Evolutionary conservation across 805 yeast genomes (phyloP).

Genomic region (Priceomyces carsonii): DNA sequence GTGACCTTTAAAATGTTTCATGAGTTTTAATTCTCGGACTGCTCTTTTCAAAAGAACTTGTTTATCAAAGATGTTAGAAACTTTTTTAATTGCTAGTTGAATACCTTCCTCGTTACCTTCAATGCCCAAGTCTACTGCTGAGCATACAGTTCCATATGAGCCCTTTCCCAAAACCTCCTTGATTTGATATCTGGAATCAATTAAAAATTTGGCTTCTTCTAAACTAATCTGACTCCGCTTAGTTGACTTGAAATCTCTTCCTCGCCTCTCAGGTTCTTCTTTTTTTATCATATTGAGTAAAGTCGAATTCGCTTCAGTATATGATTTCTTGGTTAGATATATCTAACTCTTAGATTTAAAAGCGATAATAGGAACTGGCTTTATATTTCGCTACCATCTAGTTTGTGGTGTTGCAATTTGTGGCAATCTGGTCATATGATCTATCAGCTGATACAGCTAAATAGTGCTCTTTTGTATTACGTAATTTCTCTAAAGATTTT

Average conservation of each 20-base stretch:
- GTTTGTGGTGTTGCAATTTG: no score
- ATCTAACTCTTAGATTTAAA: no score
- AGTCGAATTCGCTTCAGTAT: no score
- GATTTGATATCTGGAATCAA: constrained; percentile 62
- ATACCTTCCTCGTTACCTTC: constrained; percentile 20
- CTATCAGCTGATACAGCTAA: neutral
- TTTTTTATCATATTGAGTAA: no score
- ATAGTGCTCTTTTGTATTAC: neutral
- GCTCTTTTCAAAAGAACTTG: constrained; percentile 77
- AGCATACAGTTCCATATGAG: constrained; percentile 83
- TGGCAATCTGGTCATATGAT: no score
- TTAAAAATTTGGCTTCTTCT: constrained; percentile 59
- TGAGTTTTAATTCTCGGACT: constrained; percentile 74
- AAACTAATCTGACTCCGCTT: constrained; percentile 1
- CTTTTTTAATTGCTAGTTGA: constrained; percentile 78
- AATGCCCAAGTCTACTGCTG: constrained; percentile 58
- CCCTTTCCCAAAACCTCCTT: constrained; percentile 72
- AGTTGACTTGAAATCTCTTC: constrained; percentile 1
- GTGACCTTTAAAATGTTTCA: constrained; percentile 85
- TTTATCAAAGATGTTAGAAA: constrained; percentile 65
- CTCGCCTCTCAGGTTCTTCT: no score
- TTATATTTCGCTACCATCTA: no score
- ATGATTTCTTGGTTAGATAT: no score
- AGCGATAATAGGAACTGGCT: no score
- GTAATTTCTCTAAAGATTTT: neutral